Percentiles rank a stretch among this genome's conserved stretches.
Evolutionary conservation across 202 grass and related monocot genomes (phyloP).

Genomic region (Dendrocalamus latiflorus): DNA sequence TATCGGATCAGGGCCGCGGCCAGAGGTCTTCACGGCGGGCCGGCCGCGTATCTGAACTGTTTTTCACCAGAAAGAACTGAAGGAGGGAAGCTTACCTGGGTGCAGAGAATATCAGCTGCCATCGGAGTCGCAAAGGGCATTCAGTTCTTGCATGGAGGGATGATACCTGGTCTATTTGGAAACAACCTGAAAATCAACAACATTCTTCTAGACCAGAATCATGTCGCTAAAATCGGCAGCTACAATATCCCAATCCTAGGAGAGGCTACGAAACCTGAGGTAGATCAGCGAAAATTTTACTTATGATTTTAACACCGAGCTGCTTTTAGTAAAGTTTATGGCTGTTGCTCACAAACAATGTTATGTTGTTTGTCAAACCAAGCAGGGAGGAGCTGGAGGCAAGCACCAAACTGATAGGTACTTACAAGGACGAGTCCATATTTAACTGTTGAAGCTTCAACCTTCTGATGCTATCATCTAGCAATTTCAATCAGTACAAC

Average conservation of each 20-base stretch:
- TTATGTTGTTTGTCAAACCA: conserved; percentile 9
- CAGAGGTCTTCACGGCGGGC: no score
- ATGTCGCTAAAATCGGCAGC: conserved; percentile 82
- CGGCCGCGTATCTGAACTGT: background rate
- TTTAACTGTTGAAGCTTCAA: background rate
- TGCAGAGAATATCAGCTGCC: conserved; percentile 72
- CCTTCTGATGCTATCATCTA: background rate
- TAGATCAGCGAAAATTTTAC: background rate
- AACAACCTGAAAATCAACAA: conserved; percentile 84
- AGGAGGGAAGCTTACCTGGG: conserved; percentile 75
- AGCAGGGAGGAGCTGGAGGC: conserved; percentile 38
- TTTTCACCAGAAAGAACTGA: conserved; percentile 55
- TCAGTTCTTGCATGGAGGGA: conserved; percentile 87
- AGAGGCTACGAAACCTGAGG: conserved; percentile 56
- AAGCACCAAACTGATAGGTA: conserved; percentile 63
- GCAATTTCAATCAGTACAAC: background rate
- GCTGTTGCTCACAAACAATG: conserved; percentile 14
- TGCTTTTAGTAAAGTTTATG: background rate
- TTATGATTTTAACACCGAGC: background rate
- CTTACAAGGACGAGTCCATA: background rate
- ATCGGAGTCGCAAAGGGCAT: conserved; percentile 77
- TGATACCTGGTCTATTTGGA: conserved; percentile 71
- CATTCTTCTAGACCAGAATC: conserved; percentile 81
- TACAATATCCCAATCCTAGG: conserved; percentile 77
- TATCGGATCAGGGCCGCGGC: no score